Percentiles rank a stretch among this genome's conserved stretches.
These are phyloP conservation scores for Botrytis byssoidea DNA, from an alignment of 2,329 filamentous ascomycete genomes.

Conservation along the genomic window DNA sequence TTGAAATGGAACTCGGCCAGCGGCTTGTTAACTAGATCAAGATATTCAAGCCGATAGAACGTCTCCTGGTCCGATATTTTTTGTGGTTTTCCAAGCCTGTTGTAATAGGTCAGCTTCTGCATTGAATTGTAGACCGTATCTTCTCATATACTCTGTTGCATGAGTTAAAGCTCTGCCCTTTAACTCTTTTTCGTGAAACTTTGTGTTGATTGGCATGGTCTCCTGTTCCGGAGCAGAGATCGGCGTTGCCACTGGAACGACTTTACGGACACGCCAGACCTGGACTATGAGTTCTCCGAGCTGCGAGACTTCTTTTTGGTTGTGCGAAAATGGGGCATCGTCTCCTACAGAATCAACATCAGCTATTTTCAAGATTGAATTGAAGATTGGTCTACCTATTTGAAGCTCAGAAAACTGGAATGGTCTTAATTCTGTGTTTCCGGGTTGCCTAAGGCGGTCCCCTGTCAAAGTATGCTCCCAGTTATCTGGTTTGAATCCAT, in stretches of 20 bases:
- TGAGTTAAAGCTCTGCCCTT: constrained; percentile 16
- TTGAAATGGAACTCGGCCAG: constrained; percentile 22
- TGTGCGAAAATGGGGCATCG: not conserved
- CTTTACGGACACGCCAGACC: constrained; percentile 17
- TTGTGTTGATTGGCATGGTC: not conserved
- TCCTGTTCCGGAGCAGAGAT: not conserved
- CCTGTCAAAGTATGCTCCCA: not conserved
- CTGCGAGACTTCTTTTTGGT: not conserved
- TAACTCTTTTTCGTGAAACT: constrained; percentile 9
- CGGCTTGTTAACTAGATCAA: constrained; percentile 14
- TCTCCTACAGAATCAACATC: not conserved
- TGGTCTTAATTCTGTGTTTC: not conserved
- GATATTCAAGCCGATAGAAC: constrained; percentile 15
- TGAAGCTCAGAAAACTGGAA: constrained; percentile 15
- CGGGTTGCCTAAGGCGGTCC: not conserved
- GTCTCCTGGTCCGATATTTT: not conserved
- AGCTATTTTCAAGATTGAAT: not conserved
- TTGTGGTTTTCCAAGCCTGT: constrained; percentile 7
- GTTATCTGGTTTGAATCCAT: constrained; percentile 9
- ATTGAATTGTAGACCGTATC: not conserved
- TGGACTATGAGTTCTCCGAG: constrained; percentile 19
- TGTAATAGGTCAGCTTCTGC: not conserved
- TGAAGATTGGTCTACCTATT: not conserved
- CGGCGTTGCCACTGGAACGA: not conserved
- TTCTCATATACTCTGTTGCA: constrained; percentile 7